Percentiles rank a stretch among this genome's conserved stretches.
Conservation (phyloP, 1,284 basidiomycete genomes). For the Cutaneotrichosporon cutaneum region DNA sequence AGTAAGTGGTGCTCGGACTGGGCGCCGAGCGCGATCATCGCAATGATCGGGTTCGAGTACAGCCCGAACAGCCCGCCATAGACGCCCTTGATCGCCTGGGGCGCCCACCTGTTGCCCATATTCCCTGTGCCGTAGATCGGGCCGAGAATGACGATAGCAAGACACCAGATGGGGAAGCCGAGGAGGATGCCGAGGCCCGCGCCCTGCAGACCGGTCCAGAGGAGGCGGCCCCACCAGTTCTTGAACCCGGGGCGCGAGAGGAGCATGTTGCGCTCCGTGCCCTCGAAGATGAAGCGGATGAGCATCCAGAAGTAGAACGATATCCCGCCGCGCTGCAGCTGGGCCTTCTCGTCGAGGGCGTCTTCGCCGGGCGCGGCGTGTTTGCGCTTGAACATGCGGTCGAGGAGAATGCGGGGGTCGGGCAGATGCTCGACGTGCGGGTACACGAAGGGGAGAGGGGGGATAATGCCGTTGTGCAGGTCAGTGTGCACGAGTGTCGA, state of each 20-base stretch:
- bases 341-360: slow-evolving; percentile 4
- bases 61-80: slow-evolving; percentile 51
- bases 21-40: slow-evolving; percentile 49
- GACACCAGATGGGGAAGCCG: slow-evolving; percentile 50
- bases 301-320: slow-evolving; percentile 48
- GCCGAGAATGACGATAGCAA: slow-evolving; percentile 50
- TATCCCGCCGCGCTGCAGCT: background rate
- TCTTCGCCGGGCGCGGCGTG: slow-evolving; percentile 13
- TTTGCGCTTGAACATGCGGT: slow-evolving; percentile 15
- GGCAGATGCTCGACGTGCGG: slow-evolving; percentile 53
- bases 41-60: slow-evolving; percentile 54
- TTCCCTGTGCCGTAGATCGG: slow-evolving; percentile 49
- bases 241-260: slow-evolving; percentile 25
- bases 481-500: slow-evolving; percentile 53
- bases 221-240: slow-evolving; percentile 38
- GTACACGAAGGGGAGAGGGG: slow-evolving; percentile 51
- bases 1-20: slow-evolving; percentile 52
- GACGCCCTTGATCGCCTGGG: slow-evolving; percentile 51
- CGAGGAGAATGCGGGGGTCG: slow-evolving; percentile 38
- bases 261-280: slow-evolving; percentile 52
- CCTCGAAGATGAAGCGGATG: slow-evolving; percentile 52
- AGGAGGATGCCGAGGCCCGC: slow-evolving; percentile 48
- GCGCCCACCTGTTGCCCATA: slow-evolving; percentile 50
- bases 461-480: slow-evolving; percentile 45
- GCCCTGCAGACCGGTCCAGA: slow-evolving; percentile 50